Percentiles rank a stretch among this genome's conserved stretches.
phyloP scores from a whole-genome alignment of 176 grass and related monocot species.

The Cenchrus americanus region DNA sequence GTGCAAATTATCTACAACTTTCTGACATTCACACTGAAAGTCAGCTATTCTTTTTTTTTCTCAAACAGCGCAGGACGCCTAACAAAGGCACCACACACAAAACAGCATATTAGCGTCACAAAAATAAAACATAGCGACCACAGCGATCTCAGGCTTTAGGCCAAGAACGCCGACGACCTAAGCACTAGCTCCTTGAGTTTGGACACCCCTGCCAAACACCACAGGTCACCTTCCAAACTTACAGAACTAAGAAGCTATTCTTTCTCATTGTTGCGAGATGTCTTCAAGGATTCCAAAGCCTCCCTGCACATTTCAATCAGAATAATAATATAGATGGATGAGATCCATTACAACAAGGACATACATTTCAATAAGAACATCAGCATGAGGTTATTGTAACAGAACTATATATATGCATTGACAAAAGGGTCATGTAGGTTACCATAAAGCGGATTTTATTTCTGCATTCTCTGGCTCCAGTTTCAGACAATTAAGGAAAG shows the following conservation, averaged over 20 bases:
- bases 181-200: too few relatives aligned
- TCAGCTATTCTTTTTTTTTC: neutral
- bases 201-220: too few relatives aligned
- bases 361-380: too few relatives aligned
- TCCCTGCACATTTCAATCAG: constrained; percentile 34
- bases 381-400: neutral
- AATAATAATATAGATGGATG: neutral
- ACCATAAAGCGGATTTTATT: constrained; percentile 16
- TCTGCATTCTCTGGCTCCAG: constrained; percentile 34
- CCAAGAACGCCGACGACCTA: too few relatives aligned
- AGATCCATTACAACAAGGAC: neutral
- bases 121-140: too few relatives aligned
- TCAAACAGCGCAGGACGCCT: too few relatives aligned
- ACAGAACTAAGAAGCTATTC: too few relatives aligned
- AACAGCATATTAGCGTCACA: too few relatives aligned
- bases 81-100: too few relatives aligned
- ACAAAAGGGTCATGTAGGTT: neutral
- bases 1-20: neutral
- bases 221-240: too few relatives aligned
- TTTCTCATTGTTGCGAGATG: constrained; percentile 13
- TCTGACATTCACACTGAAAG: neutral
- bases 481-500: constrained; percentile 35
- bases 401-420: neutral
- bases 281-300: constrained; percentile 45
- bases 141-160: too few relatives aligned